A percentile compares a stretch with the other conserved stretches of the same genome.
Evolutionary conservation across 2,329 filamentous ascomycete genomes (phyloP).

Genomic region (Fusarium staphyleae): DNA sequence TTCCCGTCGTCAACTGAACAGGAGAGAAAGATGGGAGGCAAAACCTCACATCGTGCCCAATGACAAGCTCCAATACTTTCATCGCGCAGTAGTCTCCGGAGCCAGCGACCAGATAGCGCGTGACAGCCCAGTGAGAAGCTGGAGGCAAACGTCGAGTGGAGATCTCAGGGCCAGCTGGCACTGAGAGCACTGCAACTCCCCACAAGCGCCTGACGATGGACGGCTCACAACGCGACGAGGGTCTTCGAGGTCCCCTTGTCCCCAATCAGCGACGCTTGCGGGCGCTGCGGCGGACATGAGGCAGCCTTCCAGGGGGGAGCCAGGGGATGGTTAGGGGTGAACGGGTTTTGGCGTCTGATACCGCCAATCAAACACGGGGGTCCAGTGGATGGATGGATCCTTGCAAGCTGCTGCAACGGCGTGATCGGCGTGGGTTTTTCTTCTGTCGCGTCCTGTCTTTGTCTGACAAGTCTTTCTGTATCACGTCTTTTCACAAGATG

Average conservation of each 20-base stretch:
- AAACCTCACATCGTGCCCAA: constrained; percentile 13
- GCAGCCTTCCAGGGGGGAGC: constrained; percentile 29
- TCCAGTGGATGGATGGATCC: constrained; percentile 35
- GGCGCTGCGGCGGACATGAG: constrained; percentile 36
- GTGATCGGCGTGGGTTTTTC: constrained; percentile 34
- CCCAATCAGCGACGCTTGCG: constrained; percentile 35
- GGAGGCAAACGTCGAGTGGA: constrained; percentile 30
- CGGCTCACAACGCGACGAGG: constrained; percentile 18
- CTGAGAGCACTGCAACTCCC: constrained; percentile 9
- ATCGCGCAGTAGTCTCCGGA: constrained; percentile 34
- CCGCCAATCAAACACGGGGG: constrained; percentile 34
- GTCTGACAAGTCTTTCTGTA: constrained; percentile 13
- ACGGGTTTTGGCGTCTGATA: constrained; percentile 32
- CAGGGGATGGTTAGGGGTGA: constrained; percentile 15
- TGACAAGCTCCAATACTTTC: constrained; percentile 22
- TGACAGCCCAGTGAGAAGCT: constrained; percentile 35
- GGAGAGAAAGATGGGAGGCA: constrained; percentile 11
- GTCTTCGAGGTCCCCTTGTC: constrained; percentile 12
- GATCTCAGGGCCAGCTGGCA: constrained; percentile 23
- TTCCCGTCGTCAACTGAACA: constrained; percentile 1
- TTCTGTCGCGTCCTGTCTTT: constrained; percentile 7
- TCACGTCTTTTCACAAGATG: too few species aligned
- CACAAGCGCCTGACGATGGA: constrained; percentile 12
- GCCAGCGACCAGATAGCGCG: constrained; percentile 34
- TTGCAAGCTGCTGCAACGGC: constrained; percentile 37